phyloP scores from a whole-genome alignment of 257 asterid genomes.

The Jasminum sambac region DNA sequence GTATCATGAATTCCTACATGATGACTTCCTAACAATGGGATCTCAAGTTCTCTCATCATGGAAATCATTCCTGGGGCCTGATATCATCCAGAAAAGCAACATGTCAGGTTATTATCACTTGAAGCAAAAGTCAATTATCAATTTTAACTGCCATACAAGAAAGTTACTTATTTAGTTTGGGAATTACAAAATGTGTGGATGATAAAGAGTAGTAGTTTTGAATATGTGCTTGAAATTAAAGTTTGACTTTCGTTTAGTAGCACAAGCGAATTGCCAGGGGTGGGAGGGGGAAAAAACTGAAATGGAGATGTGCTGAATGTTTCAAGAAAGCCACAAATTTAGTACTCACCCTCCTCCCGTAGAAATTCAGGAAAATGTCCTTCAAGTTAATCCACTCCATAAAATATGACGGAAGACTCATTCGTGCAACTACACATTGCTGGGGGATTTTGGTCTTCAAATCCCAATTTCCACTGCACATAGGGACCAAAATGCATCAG shows the following conservation, averaged over 20 bases:
- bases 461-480: conserved; percentile 91
- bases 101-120: neutral
- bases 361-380: conserved; percentile 83
- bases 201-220: too few relatives aligned
- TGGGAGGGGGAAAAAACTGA: too few relatives aligned
- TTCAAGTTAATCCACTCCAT: conserved; percentile 96
- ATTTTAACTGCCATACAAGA: too few relatives aligned
- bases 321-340: too few relatives aligned
- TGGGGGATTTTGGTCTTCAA: conserved; percentile 87
- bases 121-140: too few relatives aligned
- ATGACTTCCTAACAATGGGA: conserved; percentile 45
- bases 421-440: conserved; percentile 70
- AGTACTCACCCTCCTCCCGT: conserved; percentile 66
- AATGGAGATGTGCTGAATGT: too few relatives aligned
- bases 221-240: too few relatives aligned
- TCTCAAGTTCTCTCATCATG: conserved; percentile 47
- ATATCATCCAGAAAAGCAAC: conserved; percentile 41
- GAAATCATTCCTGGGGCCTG: conserved; percentile 54
- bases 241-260: neutral
- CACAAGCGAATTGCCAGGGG: too few relatives aligned
- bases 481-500: conserved; percentile 26
- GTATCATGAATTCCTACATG: conserved; percentile 83
- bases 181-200: too few relatives aligned
- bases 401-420: conserved; percentile 75
- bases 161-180: too few relatives aligned